Percentiles rank a stretch among this genome's conserved stretches.
Conservation (phyloP, 768 basidiomycete genomes). For the Kwoniella europaea region DNA sequence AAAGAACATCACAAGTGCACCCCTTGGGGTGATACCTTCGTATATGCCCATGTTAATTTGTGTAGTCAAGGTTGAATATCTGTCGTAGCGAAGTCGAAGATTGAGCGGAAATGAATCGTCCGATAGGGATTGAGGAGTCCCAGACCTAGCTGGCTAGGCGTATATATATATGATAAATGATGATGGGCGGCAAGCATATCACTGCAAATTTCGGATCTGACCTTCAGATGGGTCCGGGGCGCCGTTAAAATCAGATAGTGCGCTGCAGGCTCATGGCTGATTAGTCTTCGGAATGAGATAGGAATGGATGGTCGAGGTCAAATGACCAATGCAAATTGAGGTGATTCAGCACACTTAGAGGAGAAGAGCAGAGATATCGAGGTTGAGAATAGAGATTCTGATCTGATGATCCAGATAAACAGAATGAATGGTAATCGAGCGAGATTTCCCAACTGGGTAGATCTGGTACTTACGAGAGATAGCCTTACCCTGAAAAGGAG, state of each 20-base stretch:
- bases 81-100: no score
- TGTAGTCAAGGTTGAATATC: neutral
- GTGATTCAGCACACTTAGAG: neutral
- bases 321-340: conserved; percentile 1
- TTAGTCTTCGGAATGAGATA: conserved; percentile 7
- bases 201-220: neutral
- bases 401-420: neutral
- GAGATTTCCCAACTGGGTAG: neutral
- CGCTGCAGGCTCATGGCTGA: neutral
- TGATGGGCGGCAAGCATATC: neutral
- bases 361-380: neutral
- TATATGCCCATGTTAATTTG: conserved; percentile 10
- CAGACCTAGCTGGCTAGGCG: neutral
- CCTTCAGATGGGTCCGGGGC: conserved; percentile 4
- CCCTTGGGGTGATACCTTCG: conserved; percentile 18
- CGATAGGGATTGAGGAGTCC: no score
- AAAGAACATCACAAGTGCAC: conserved; percentile 18
- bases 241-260: neutral
- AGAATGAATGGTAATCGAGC: neutral
- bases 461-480: neutral
- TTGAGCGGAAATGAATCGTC: no score
- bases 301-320: neutral
- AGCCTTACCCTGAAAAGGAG: neutral
- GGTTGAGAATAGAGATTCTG: neutral
- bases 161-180: neutral